Evolutionary conservation across 139 green algal genomes (phyloP).

Genomic region (Trebouxia sp.): DNA sequence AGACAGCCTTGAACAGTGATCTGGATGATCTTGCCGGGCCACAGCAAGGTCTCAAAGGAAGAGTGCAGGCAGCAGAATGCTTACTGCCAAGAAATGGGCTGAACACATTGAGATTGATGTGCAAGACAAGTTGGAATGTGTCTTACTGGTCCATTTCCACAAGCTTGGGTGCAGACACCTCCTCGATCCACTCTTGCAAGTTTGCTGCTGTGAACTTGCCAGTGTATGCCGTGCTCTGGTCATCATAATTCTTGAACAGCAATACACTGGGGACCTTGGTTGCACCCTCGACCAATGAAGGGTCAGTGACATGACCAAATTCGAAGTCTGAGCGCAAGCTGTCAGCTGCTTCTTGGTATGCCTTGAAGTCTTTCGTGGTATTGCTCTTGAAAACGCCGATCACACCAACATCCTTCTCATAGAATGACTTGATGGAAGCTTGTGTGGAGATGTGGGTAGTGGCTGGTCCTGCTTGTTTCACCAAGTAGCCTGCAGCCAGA

Average conservation of each 20-base stretch:
- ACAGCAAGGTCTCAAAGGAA: too few species aligned
- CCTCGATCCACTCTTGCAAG: conserved; percentile 38
- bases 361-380: conserved; percentile 36
- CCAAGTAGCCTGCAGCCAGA: conserved; percentile 43
- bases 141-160: conserved; percentile 37
- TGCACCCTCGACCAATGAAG: conserved; percentile 29
- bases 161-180: conserved; percentile 34
- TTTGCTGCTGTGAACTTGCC: conserved; percentile 40
- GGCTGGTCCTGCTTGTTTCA: conserved; percentile 37
- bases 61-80: too few species aligned
- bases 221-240: conserved; percentile 37
- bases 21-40: too few species aligned
- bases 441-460: conserved; percentile 27
- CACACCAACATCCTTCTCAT: conserved; percentile 28
- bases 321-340: conserved; percentile 36
- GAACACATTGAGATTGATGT: neutral
- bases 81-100: neutral
- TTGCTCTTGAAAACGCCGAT: conserved; percentile 36
- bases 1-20: too few species aligned
- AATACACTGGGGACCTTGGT: conserved; percentile 32
- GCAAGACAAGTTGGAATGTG: neutral
- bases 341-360: conserved; percentile 36
- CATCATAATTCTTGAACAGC: conserved; percentile 45
- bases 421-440: conserved; percentile 22
- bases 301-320: conserved; percentile 36